A percentile compares a stretch with the other conserved stretches of the same genome.
phyloP scores from a whole-genome alignment of 139 green algal species.

The Trebouxia sp. region DNA sequence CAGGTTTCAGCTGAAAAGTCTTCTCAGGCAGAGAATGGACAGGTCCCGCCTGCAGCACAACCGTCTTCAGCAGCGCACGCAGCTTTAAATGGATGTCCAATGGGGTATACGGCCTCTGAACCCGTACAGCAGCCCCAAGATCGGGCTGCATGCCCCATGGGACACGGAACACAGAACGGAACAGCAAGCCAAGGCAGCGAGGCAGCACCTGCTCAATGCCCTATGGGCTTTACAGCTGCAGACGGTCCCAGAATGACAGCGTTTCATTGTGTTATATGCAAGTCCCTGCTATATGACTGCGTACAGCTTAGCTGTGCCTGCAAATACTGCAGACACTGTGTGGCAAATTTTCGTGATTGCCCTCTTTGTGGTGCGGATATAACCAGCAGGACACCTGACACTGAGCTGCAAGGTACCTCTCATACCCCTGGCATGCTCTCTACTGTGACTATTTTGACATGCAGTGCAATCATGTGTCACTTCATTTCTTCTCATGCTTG shows the following conservation, averaged over 20 bases:
- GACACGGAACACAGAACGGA: neutral
- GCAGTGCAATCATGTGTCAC: too few relatives aligned
- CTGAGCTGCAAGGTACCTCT: constrained; percentile 43
- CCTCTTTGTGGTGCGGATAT: constrained; percentile 59
- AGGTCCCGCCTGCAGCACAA: too few relatives aligned
- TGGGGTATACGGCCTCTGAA: neutral
- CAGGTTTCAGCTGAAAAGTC: too few relatives aligned
- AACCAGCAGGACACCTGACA: constrained; percentile 32
- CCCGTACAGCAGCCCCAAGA: neutral
- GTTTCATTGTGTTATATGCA: constrained; percentile 49
- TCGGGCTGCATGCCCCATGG: neutral
- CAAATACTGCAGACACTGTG: constrained; percentile 47
- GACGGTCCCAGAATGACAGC: constrained; percentile 31
- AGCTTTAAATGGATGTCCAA: neutral
- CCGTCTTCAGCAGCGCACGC: neutral
- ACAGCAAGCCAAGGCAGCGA: too few relatives aligned
- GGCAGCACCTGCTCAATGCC: constrained; percentile 30
- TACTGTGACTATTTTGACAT: too few relatives aligned
- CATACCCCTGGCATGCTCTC: too few relatives aligned
- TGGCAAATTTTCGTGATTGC: constrained; percentile 46
- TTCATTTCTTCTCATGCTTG: neutral
- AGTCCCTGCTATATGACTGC: constrained; percentile 44
- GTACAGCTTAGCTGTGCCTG: constrained; percentile 37
- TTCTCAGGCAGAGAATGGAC: too few relatives aligned
- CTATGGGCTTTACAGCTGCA: constrained; percentile 36